Evolutionary conservation across 2,329 filamentous ascomycete genomes (phyloP), one percentile per base, ranked within the genome.

Genomic region (Clonostachys rosea): DNA sequence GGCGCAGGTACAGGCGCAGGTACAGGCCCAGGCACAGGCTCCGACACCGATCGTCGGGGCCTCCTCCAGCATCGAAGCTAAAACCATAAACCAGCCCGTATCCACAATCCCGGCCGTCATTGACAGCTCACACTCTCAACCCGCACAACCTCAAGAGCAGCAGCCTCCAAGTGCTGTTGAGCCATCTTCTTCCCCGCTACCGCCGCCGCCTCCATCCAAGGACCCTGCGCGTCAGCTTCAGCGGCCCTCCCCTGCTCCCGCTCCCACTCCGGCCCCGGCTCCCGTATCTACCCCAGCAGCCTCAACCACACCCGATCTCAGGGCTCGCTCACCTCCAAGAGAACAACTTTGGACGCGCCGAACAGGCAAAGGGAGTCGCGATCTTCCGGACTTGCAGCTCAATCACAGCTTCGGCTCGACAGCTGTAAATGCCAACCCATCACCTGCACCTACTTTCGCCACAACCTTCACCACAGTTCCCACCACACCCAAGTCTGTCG

Each of bases 351-450:
- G 76, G 76, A 69, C 70, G 48, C 68, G 78, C 45, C 71, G 78
- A 42, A 77, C 75, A 13, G 61, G 71, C 24, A 79, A 74, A 57
- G 66, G 67, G 45, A 69, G 62, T 50, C 58, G 74, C 34, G 68
- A 73, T 42, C 66, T 80, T 5, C 61, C 74, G 9, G 69, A 73
- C 48, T 68, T 81, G 44, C 74, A 74, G 49, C 63, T 81, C 46
- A 57, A 70, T 43, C 56, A 62, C 39, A 78, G 73, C 47, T 68
- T 78, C 60, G 75, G 75, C 36, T 79, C 75, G 17, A 78, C 76
- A 5, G 69, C 69, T 6, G 9, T 30, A 30, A 30, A 30, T 30
- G 24, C 24, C 8, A 30, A 16, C 63, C 66, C 36, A 60, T 62
- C 12, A 47, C 55, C 39, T 43, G 24, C 24, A 30, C 24, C 24